A percentile compares a stretch with the other conserved stretches of the same genome.
These are phyloP conservation scores for Escallonia herrerae DNA, from an alignment of 129 eudicot species.

Conservation along the genomic window DNA sequence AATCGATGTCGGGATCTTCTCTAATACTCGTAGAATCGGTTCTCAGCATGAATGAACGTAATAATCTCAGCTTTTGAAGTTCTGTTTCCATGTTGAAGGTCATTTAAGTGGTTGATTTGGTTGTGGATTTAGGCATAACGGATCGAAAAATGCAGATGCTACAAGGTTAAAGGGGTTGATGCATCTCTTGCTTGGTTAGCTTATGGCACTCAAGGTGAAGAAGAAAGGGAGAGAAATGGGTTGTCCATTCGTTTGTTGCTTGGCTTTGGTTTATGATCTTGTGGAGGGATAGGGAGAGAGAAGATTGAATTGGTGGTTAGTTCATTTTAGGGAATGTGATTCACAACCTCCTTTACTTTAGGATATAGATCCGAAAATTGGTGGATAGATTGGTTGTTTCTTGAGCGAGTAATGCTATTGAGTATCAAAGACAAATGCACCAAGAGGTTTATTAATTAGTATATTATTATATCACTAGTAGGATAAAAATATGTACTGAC, in stretches of 20 bases:
- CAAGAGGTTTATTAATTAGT: no score
- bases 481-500: no score
- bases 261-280: not conserved
- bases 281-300: not conserved
- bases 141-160: not conserved
- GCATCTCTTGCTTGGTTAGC: not conserved
- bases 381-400: no score
- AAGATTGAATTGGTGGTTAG: not conserved
- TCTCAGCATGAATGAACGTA: slow-evolving; percentile 14
- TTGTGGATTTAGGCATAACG: not conserved
- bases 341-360: not conserved
- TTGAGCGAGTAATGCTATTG: no score
- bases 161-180: not conserved
- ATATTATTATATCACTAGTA: no score
- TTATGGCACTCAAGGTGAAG: not conserved
- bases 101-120: not conserved
- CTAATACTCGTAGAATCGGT: slow-evolving; percentile 15
- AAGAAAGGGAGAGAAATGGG: not conserved
- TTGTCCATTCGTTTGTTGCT: not conserved
- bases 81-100: slow-evolving; percentile 29
- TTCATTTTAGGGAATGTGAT: not conserved
- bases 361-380: slow-evolving; percentile 5
- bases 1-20: slow-evolving; percentile 39
- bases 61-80: slow-evolving; percentile 10
- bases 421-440: no score